These are phyloP conservation scores for Aspergillus sojae DNA, from an alignment of 2,329 filamentous ascomycete species.

Conservation along the genomic window DNA sequence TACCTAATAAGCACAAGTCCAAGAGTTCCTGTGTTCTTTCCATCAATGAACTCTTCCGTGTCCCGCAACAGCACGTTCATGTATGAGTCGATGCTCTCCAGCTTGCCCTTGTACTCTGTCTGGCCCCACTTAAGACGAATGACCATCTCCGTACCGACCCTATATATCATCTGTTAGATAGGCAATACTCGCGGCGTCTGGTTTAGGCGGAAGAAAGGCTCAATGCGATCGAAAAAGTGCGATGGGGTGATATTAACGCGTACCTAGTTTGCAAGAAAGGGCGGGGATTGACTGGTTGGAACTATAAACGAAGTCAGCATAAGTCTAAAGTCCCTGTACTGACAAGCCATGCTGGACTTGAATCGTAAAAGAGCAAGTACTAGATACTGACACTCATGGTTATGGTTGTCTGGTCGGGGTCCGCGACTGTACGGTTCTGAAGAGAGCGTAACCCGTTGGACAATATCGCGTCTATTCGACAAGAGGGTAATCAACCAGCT, in stretches of 20 bases:
- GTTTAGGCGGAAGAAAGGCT: neutral
- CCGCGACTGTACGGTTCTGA: conserved; percentile 4
- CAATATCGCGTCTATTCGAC: neutral
- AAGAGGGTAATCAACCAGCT: neutral
- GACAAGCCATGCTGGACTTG: conserved; percentile 34
- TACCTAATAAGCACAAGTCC: conserved; percentile 92
- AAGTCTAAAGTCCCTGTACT: conserved; percentile 7
- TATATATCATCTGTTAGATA: conserved; percentile 38
- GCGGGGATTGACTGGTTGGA: conserved; percentile 94
- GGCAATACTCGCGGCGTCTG: neutral
- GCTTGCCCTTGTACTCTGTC: conserved; percentile 91
- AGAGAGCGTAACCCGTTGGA: neutral
- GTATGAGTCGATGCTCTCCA: conserved; percentile 94
- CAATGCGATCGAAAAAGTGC: neutral
- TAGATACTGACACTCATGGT: conserved; percentile 38
- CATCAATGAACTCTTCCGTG: conserved; percentile 89
- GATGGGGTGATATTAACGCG: conserved; percentile 38
- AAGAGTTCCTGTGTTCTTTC: conserved; percentile 79
- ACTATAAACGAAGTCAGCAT: conserved; percentile 51
- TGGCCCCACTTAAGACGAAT: conserved; percentile 98
- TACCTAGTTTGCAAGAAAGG: conserved; percentile 93
- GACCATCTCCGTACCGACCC: conserved; percentile 85
- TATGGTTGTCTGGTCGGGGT: conserved; percentile 14
- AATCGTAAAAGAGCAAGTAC: conserved; percentile 3
- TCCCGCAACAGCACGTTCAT: conserved; percentile 96